These are phyloP conservation scores for Penicillium capsulatum DNA, from an alignment of 2,329 filamentous ascomycete genomes.

Conservation along the genomic window DNA sequence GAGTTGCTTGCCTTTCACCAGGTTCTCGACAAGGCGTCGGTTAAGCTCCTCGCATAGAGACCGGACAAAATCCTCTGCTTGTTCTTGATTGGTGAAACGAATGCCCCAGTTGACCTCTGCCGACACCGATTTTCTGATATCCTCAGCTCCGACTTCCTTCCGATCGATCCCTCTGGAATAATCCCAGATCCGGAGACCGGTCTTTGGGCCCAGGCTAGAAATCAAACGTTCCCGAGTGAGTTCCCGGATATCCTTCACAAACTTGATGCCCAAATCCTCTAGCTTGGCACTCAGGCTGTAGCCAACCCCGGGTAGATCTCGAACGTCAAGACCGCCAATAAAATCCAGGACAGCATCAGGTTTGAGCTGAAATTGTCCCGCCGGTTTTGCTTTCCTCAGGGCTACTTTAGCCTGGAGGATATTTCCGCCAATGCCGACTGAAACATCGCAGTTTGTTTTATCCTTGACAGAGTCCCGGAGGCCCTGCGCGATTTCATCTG, in stretches of 20 bases:
- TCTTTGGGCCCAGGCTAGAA: constrained; percentile 79
- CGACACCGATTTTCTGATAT: constrained; percentile 86
- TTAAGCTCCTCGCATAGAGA: constrained; percentile 83
- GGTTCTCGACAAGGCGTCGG: constrained; percentile 72
- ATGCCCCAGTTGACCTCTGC: constrained; percentile 99
- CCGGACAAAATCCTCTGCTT: constrained; percentile 86
- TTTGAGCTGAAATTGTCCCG: constrained; percentile 83
- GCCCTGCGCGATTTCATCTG: constrained; percentile 63
- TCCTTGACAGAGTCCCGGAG: constrained; percentile 68
- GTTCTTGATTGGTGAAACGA: constrained; percentile 83
- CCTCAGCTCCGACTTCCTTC: constrained; percentile 79
- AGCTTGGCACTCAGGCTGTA: constrained; percentile 83
- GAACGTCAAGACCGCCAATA: constrained; percentile 71
- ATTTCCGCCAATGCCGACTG: constrained; percentile 86
- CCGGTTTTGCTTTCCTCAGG: constrained; percentile 85
- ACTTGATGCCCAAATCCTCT: constrained; percentile 76
- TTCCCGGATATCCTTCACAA: constrained; percentile 77
- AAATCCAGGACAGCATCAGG: constrained; percentile 74
- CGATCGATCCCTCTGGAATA: constrained; percentile 85
- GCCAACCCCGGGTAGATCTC: constrained; percentile 85
- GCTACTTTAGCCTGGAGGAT: constrained; percentile 90
- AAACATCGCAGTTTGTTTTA: constrained; percentile 80
- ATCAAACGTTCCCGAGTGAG: constrained; percentile 71
- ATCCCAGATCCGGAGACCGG: constrained; percentile 83
- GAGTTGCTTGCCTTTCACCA: constrained; percentile 80